These are phyloP conservation scores for Dothideomycetidae sp. DNA, from an alignment of 2,329 filamentous ascomycete genomes.

Conservation along the genomic window DNA sequence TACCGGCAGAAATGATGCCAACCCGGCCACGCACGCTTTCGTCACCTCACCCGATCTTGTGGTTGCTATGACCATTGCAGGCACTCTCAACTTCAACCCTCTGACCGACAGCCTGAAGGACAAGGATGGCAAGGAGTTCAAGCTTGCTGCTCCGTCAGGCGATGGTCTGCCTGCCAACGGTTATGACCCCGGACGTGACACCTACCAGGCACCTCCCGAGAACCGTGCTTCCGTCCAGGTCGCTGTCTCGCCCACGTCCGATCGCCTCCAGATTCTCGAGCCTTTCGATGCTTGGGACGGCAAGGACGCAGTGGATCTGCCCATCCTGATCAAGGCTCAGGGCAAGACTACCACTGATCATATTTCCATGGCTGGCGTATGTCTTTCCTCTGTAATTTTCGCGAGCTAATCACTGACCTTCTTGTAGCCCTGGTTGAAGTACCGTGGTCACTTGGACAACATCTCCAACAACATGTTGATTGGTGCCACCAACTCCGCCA, in stretches of 20 bases:
- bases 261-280: constrained; percentile 83
- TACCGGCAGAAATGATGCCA: constrained; percentile 92
- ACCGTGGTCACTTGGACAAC: constrained; percentile 97
- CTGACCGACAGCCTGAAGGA: constrained; percentile 83
- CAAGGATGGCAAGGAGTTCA: constrained; percentile 93
- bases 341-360: constrained; percentile 97
- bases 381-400: constrained; percentile 13
- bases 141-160: constrained; percentile 65
- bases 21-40: constrained; percentile 87
- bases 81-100: constrained; percentile 85
- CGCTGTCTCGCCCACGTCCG: constrained; percentile 72
- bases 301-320: constrained; percentile 71
- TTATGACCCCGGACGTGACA: constrained; percentile 84
- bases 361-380: constrained; percentile 56
- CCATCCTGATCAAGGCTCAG: constrained; percentile 90
- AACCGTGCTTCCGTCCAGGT: constrained; percentile 63
- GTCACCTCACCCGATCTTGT: constrained; percentile 84
- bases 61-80: constrained; percentile 72
- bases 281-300: constrained; percentile 84
- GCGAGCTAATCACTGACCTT: constrained; percentile 62
- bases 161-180: constrained; percentile 65
- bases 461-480: constrained; percentile 99
- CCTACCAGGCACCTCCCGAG: constrained; percentile 85
- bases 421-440: constrained; percentile 98
- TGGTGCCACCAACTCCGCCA: constrained; percentile 88